phyloP scores from a whole-genome alignment of 2,329 filamentous ascomycete species.

The Hortaea werneckii region DNA sequence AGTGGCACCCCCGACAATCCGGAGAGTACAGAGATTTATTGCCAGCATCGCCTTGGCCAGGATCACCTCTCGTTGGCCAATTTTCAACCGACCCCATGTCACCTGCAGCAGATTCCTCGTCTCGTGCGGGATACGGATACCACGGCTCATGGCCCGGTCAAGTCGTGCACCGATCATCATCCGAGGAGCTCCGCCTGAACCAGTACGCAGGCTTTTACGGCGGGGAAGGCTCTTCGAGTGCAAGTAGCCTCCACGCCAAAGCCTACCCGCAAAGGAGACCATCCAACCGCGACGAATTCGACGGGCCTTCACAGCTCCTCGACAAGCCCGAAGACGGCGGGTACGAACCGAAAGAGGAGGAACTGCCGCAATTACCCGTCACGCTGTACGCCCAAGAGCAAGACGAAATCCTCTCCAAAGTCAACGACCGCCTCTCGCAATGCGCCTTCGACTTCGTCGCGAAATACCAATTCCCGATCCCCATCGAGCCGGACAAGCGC shows the following conservation, averaged over 20 bases:
- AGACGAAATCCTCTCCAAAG: slow-evolving; percentile 66
- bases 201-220: slow-evolving; percentile 14
- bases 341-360: slow-evolving; percentile 66
- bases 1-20: slow-evolving; percentile 17
- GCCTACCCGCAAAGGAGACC: slow-evolving; percentile 51
- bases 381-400: slow-evolving; percentile 77
- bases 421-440: slow-evolving; percentile 75
- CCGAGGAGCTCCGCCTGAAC: slow-evolving; percentile 17
- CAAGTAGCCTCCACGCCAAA: slow-evolving; percentile 16
- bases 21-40: slow-evolving; percentile 15
- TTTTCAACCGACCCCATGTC: slow-evolving; percentile 17
- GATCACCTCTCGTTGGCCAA: slow-evolving; percentile 16
- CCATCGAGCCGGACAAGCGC: slow-evolving; percentile 71
- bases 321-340: slow-evolving; percentile 61
- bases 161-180: slow-evolving; percentile 20
- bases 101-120: slow-evolving; percentile 12
- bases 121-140: slow-evolving; percentile 16
- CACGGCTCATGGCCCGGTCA: slow-evolving; percentile 16
- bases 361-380: slow-evolving; percentile 71
- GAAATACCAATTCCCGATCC: slow-evolving; percentile 84
- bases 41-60: slow-evolving; percentile 18
- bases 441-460: slow-evolving; percentile 86
- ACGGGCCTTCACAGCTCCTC: slow-evolving; percentile 74
- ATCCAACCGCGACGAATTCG: slow-evolving; percentile 80
- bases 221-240: slow-evolving; percentile 13